Percentiles rank a stretch among this genome's conserved stretches.
Conservation (phyloP, 2,329 filamentous ascomycete species). For the Bertia moriformis region DNA sequence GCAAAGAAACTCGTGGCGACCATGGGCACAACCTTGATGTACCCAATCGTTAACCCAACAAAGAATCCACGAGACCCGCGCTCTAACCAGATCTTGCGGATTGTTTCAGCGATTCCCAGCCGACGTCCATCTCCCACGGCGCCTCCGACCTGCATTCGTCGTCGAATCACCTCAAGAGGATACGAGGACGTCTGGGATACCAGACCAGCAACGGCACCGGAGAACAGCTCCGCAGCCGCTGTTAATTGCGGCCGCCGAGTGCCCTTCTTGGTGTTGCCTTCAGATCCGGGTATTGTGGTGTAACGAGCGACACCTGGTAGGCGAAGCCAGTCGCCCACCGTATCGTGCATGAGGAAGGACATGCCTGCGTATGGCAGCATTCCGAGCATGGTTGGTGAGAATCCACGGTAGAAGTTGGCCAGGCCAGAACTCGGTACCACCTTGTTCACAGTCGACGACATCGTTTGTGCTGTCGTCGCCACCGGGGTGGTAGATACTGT, state of each 20-base stretch:
- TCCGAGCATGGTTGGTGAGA: conserved; percentile 74
- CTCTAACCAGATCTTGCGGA: conserved; percentile 59
- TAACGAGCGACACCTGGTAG: conserved; percentile 50
- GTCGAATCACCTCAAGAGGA: conserved; percentile 78
- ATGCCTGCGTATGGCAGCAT: conserved; percentile 96
- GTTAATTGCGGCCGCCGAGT: conserved; percentile 48
- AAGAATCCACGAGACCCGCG: conserved; percentile 72
- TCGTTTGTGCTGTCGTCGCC: conserved; percentile 9
- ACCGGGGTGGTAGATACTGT: conserved; percentile 3
- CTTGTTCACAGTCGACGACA: conserved; percentile 11
- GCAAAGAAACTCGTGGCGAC: conserved; percentile 56
- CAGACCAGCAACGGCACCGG: conserved; percentile 74
- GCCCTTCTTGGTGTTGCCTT: conserved; percentile 6
- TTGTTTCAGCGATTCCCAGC: conserved; percentile 66
- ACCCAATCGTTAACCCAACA: conserved; percentile 84
- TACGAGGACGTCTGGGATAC: conserved; percentile 88
- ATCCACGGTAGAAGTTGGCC: conserved; percentile 88
- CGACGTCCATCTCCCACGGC: conserved; percentile 81
- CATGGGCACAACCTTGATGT: conserved; percentile 88
- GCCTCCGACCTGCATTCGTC: conserved; percentile 91
- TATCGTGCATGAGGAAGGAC: conserved; percentile 91
- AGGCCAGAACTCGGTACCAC: conserved; percentile 39
- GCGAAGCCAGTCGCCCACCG: conserved; percentile 70
- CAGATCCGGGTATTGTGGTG: conserved; percentile 57
- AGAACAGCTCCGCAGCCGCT: conserved; percentile 72